phyloP scores from a whole-genome alignment of 495 filamentous ascomycete genomes.

The Trichoderma virens region DNA sequence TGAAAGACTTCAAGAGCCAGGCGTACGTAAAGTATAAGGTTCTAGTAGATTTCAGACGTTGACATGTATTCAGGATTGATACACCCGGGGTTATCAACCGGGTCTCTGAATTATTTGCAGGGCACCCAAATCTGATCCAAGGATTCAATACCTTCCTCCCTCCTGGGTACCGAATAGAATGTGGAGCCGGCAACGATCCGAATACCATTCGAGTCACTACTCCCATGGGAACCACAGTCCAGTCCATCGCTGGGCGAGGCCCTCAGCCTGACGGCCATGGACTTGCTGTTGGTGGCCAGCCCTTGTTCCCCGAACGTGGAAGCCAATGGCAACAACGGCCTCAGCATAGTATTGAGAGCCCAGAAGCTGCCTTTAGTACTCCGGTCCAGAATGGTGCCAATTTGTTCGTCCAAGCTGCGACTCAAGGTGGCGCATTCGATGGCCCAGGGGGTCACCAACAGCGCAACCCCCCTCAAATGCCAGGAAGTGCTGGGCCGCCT shows the following conservation, averaged over 20 bases:
- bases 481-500: neutral
- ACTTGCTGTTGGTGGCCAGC: constrained; percentile 24
- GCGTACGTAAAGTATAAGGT: constrained; percentile 49
- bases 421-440: constrained; percentile 36
- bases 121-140: constrained; percentile 93
- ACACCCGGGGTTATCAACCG: constrained; percentile 97
- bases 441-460: constrained; percentile 63
- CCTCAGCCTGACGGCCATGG: constrained; percentile 35
- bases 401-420: constrained; percentile 32
- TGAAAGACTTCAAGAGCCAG: constrained; percentile 99
- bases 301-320: constrained; percentile 30
- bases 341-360: constrained; percentile 49
- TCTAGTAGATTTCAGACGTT: constrained; percentile 8
- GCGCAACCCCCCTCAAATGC: constrained; percentile 9
- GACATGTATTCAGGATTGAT: constrained; percentile 61
- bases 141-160: constrained; percentile 99
- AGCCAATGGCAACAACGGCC: constrained; percentile 44
- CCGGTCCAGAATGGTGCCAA: constrained; percentile 39
- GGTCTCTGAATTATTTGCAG: constrained; percentile 93
- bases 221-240: constrained; percentile 66
- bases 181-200: constrained; percentile 81
- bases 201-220: constrained; percentile 96
- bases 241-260: constrained; percentile 43
- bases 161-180: constrained; percentile 95
- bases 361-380: constrained; percentile 44